Evolutionary conservation across 2,329 filamentous ascomycete species (phyloP), one percentile per base, ranked within the genome.

Genomic region (Sporothrix inflata): DNA sequence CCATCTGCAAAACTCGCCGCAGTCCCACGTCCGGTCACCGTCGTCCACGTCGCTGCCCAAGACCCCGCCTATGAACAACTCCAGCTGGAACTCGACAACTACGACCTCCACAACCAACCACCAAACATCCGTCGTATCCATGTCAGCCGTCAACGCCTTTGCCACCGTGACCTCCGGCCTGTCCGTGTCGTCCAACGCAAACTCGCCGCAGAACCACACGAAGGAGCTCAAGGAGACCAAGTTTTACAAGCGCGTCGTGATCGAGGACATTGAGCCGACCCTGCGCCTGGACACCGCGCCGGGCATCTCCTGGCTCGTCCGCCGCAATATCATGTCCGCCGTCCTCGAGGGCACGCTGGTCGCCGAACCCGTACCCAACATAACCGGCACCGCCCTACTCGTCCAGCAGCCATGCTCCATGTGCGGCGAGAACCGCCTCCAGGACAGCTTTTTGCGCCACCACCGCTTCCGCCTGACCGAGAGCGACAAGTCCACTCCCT

Each of bases 241-340:
- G 75, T 99, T 98, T 79, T 99, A 95, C 84, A 98, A 98, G 83
- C 90, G 96, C 63, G 91, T 90, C 6, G 82, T 98, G 34, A 87
- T 89, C 24, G 96, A 99, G 80, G 96, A 99, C 78, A 93, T 99
- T 72, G 96, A 99, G 79, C 96, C 96, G 0, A 97, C 96, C 0
- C 84, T 99, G 11, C 90, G 96, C 55, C 87, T 99, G 3, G 96
- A 99, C 80, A 87, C 90, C 2, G 94, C 96, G 0, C 96, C 96
- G 0, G 93, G 94, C 0, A 88, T 99, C 38, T 98, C 94, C 0
- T 99, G 96, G 94, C 87, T 99, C 63, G 94, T 93, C 66, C 91
- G 95, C 61, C 90, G 96, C 72, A 92, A 91, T 6, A 94, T 98
- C 5, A 82, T 97, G 49, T 91, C 88, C 74, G 91, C 94, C 69